phyloP scores from a whole-genome alignment of 768 basidiomycete genomes.

The Auriscalpium vulgare region DNA sequence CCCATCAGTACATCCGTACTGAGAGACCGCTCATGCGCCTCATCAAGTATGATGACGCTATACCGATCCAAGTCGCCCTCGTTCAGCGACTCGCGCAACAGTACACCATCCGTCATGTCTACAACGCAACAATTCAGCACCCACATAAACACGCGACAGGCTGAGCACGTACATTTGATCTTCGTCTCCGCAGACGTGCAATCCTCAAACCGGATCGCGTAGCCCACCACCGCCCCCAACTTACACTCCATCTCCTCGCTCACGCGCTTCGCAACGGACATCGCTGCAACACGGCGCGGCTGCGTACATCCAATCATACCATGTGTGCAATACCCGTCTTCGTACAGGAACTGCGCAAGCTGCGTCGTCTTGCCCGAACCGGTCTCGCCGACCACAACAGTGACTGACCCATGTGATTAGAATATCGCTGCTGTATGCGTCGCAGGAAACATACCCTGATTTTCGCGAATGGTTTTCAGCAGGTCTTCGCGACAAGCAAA shows the following conservation, averaged over 20 bases:
- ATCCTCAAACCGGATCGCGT: slow-evolving; percentile 98
- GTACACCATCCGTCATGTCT: slow-evolving; percentile 99
- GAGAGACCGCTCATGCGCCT: slow-evolving; percentile 95
- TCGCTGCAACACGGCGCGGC: slow-evolving; percentile 96
- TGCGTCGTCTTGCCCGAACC: slow-evolving; percentile 99
- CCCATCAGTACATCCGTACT: slow-evolving; percentile 99
- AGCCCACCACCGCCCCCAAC: slow-evolving; percentile 86
- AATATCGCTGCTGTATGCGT: neutral
- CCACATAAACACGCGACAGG: neutral
- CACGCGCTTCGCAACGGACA: slow-evolving; percentile 99
- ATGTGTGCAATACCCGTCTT: slow-evolving; percentile 88
- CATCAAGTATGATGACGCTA: slow-evolving; percentile 96
- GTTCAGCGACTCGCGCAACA: slow-evolving; percentile 95
- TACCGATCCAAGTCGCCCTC: slow-evolving; percentile 98
- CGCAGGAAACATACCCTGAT: slow-evolving; percentile 61
- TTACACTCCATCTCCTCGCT: slow-evolving; percentile 99
- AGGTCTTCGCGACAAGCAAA: slow-evolving; percentile 96
- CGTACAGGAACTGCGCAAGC: slow-evolving; percentile 89
- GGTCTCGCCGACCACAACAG: slow-evolving; percentile 98
- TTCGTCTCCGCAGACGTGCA: slow-evolving; percentile 91
- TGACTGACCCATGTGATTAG: slow-evolving; percentile 41
- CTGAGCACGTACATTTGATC: slow-evolving; percentile 78
- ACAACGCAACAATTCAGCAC: neutral
- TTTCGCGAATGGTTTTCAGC: slow-evolving; percentile 81
- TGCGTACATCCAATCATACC: slow-evolving; percentile 97